Evolutionary conservation across 2,329 filamentous ascomycete species (phyloP), one percentile per base, ranked within the genome.

Genomic region (Monilinia polystroma): DNA sequence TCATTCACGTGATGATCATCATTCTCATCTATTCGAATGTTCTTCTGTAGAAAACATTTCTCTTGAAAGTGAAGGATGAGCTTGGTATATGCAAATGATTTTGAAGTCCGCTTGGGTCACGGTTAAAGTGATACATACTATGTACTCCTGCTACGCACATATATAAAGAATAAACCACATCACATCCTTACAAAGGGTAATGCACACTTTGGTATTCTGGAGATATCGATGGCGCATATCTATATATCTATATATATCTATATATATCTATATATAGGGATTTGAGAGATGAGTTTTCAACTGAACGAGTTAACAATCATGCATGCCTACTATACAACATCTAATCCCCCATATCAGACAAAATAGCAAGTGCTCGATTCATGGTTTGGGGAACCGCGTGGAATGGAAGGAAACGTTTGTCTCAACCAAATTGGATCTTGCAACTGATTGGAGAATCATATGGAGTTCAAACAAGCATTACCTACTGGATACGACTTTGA

Each of bases 401-500:
- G 60, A 55, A 55, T 55, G 35, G 49, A 26, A 12, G 43, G 26
- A 10, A 35, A 32, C 32, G 26, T 32, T 20, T 14, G 7, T 35
- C 20, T 12, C 2, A 35, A 47, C 8, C 56, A 16, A 35, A 23
- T 23, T 23, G 23, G 23, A 23, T 23, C 23, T 23, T 23, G 23
- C 23, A 23, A 23, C 23, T 23, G 1, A 49, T 47, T n/a, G 11
- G 56, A 18, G 8, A 58, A 32, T 45, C 16, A 32, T 32, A 47
- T 57, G 55, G 38, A 5, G 38, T 58, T 58, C 23, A 45, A 58
- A 45, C 38, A 58, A 58, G 55, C 55, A 58, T 58, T 58, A 12
- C 23, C 20, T 11, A 4, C 18, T 14, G 26, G 38, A 32, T 45
- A 58, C 55, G 12, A 1, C 16, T 32, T 10, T 58, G 38, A 45